Percentiles rank a stretch among this genome's conserved stretches.
Evolutionary conservation across 257 asterid genomes (phyloP).

Genomic region (Craterostigma plantagineum): DNA sequence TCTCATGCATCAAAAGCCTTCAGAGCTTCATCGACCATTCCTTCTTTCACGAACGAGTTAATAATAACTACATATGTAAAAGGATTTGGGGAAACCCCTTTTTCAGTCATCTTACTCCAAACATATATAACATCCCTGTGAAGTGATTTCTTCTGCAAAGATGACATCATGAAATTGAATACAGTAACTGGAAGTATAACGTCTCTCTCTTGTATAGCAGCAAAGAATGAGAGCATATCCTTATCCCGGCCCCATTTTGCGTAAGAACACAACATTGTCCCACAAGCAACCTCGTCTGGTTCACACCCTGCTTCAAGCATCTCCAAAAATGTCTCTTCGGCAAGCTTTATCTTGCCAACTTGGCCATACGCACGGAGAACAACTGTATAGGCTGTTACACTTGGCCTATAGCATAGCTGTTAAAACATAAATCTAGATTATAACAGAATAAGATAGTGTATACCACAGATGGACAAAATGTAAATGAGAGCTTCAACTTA

Average conservation of each 20-base stretch:
- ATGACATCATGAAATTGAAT: slow-evolving; percentile 84
- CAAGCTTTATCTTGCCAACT: slow-evolving; percentile 79
- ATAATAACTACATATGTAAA: slow-evolving; percentile 73
- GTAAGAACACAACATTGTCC: slow-evolving; percentile 86
- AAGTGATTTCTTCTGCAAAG: slow-evolving; percentile 68
- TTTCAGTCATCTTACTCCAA: slow-evolving; percentile 57
- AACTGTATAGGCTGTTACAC: slow-evolving; percentile 73
- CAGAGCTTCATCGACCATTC: slow-evolving; percentile 44
- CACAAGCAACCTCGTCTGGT: slow-evolving; percentile 94
- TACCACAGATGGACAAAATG: background rate
- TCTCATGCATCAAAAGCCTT: slow-evolving; percentile 53
- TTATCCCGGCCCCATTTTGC: slow-evolving; percentile 88
- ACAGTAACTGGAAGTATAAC: slow-evolving; percentile 39
- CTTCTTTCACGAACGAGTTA: slow-evolving; percentile 59
- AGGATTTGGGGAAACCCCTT: slow-evolving; percentile 46
- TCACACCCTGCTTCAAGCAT: slow-evolving; percentile 93
- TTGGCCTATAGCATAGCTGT: slow-evolving; percentile 90
- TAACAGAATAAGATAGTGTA: slow-evolving; percentile 33
- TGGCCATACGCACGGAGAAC: slow-evolving; percentile 82
- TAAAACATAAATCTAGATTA: slow-evolving; percentile 58
- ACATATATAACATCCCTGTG: slow-evolving; percentile 38
- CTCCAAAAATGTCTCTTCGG: slow-evolving; percentile 81
- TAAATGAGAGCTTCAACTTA: slow-evolving; percentile 3
- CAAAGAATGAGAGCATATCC: slow-evolving; percentile 79
- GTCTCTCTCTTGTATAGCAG: slow-evolving; percentile 74